Percentiles rank a stretch among this genome's conserved stretches.
phyloP scores from a whole-genome alignment of 2,329 filamentous ascomycete genomes.

The Talaromyces sp. region DNA sequence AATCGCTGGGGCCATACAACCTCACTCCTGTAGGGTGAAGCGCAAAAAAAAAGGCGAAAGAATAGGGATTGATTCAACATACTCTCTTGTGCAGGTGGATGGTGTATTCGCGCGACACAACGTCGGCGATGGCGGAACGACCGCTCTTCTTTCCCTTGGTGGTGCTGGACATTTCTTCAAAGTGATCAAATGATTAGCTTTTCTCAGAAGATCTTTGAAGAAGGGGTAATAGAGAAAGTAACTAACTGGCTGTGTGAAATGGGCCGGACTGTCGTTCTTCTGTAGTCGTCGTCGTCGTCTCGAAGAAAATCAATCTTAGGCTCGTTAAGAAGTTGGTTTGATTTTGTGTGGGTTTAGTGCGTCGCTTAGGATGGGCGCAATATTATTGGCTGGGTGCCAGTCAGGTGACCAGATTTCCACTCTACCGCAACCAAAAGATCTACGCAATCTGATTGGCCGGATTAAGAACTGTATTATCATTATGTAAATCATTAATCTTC shows the following conservation, averaged over 20 bases:
- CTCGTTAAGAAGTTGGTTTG: not conserved
- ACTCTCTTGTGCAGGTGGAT: conserved; percentile 99
- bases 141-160: conserved; percentile 63
- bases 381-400: not conserved
- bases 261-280: conserved; percentile 33
- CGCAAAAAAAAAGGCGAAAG: not conserved
- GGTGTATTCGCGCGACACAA: conserved; percentile 99
- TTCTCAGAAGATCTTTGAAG: too few species aligned
- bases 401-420: not conserved
- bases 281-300: conserved; percentile 31
- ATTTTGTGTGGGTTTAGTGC: conserved; percentile 14
- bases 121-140: conserved; percentile 96
- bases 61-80: conserved; percentile 47
- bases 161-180: conserved; percentile 59
- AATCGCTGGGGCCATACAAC: not conserved
- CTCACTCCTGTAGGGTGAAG: not conserved
- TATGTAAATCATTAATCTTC: not conserved
- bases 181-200: too few species aligned
- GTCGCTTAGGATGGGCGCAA: not conserved
- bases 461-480: not conserved
- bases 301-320: conserved; percentile 21
- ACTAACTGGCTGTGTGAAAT: conserved; percentile 34
- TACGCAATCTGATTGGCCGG: not conserved
- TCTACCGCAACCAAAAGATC: not conserved
- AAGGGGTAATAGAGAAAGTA: too few species aligned